These are phyloP conservation scores for Dothideomycetes sp. DNA, from an alignment of 2,329 filamentous ascomycete genomes.

Conservation along the genomic window DNA sequence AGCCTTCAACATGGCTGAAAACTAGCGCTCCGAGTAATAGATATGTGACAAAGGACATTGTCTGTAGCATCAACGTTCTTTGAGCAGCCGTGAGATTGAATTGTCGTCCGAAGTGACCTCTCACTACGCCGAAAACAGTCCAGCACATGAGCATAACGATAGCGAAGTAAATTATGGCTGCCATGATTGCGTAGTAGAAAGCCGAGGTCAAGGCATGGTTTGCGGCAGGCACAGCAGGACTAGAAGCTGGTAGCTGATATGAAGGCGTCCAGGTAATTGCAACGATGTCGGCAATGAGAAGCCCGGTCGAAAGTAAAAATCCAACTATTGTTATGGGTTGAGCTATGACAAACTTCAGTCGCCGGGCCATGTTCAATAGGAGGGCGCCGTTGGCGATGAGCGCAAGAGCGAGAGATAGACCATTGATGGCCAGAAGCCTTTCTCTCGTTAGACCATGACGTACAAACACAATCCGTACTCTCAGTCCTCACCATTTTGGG, in stretches of 20 bases:
- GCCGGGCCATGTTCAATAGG: constrained; percentile 48
- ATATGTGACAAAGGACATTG: constrained; percentile 38
- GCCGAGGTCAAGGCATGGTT: constrained; percentile 41
- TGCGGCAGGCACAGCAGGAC: constrained; percentile 10
- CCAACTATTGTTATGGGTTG: constrained; percentile 51
- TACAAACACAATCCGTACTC: no score
- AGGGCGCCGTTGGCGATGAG: constrained; percentile 43
- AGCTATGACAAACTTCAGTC: constrained; percentile 43
- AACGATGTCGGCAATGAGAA: constrained; percentile 42
- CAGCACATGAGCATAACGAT: constrained; percentile 43
- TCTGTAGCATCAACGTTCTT: constrained; percentile 44
- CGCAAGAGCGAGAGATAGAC: constrained; percentile 42
- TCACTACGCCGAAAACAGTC: constrained; percentile 45
- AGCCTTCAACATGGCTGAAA: constrained; percentile 38
- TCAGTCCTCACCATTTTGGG: constrained; percentile 36
- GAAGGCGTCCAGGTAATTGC: constrained; percentile 32
- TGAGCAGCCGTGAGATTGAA: constrained; percentile 47
- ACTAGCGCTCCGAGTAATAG: constrained; percentile 36
- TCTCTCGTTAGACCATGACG: not conserved
- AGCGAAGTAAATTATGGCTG: constrained; percentile 45
- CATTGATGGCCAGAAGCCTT: constrained; percentile 44
- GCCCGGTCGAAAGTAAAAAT: constrained; percentile 43
- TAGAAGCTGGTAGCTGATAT: constrained; percentile 29
- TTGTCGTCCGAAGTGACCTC: constrained; percentile 42
- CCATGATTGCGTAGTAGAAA: constrained; percentile 50